A percentile compares a stretch with the other conserved stretches of the same genome.
Conservation (phyloP, 352 stramenopile species). For the Phytophthora citrophthora region DNA sequence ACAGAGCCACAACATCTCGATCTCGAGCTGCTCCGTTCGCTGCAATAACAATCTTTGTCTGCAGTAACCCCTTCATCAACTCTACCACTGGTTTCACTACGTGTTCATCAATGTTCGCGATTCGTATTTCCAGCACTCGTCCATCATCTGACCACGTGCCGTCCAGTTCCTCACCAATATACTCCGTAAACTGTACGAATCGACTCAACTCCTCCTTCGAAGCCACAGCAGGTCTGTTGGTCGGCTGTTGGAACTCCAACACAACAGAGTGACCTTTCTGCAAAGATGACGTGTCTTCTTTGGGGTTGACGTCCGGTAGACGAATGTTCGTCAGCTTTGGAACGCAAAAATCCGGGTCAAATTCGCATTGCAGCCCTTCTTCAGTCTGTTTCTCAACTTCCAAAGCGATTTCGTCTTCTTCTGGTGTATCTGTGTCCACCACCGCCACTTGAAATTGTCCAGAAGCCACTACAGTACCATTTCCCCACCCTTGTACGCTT, state of each 20-base stretch:
- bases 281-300: constrained; percentile 22
- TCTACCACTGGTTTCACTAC: constrained; percentile 44
- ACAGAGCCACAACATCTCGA: background rate
- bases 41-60: constrained; percentile 20
- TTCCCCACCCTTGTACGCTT: constrained; percentile 18
- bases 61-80: constrained; percentile 54
- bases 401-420: background rate
- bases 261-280: constrained; percentile 50
- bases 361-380: constrained; percentile 47
- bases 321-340: constrained; percentile 60
- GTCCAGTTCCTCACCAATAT: constrained; percentile 59
- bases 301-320: constrained; percentile 45
- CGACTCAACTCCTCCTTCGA: constrained; percentile 44
- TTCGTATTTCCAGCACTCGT: constrained; percentile 45
- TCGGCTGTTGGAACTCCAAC: constrained; percentile 61
- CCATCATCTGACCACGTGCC: constrained; percentile 48
- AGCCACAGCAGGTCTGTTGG: constrained; percentile 45
- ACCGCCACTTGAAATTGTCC: constrained; percentile 8
- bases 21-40: background rate
- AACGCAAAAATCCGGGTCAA: constrained; percentile 59
- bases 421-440: background rate
- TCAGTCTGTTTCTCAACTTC: constrained; percentile 1
- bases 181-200: constrained; percentile 59
- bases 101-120: constrained; percentile 43
- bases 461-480: constrained; percentile 15